phyloP scores from a whole-genome alignment of 306 rosid genomes.

The Biancaea sappan region DNA sequence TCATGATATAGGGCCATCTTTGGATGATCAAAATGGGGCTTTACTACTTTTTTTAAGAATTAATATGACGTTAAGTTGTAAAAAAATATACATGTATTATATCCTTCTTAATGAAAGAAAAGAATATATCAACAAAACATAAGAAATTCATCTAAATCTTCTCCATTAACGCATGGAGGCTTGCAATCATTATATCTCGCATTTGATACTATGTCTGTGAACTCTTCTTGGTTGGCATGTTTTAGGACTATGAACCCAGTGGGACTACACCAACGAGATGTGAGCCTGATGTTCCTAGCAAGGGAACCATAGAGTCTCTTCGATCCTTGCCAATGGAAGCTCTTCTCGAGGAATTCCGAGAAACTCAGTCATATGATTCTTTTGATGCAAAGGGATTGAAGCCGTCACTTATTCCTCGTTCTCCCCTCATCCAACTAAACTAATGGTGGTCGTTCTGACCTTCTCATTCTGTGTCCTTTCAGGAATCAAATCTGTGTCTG shows the following conservation, averaged over 20 bases:
- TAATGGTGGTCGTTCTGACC: constrained; percentile 9
- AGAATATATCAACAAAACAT: too few relatives aligned
- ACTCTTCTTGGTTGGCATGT: not conserved
- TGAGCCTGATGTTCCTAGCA: constrained; percentile 71
- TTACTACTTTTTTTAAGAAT: too few relatives aligned
- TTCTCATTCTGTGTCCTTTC: not conserved
- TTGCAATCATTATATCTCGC: not conserved
- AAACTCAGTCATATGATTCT: constrained; percentile 65
- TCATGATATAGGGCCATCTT: too few relatives aligned
- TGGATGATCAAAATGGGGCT: too few relatives aligned
- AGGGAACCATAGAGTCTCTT: constrained; percentile 78
- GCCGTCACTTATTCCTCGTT: constrained; percentile 86
- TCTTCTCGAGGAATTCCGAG: constrained; percentile 82
- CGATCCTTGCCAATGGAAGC: constrained; percentile 82
- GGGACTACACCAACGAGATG: constrained; percentile 67
- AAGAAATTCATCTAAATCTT: too few relatives aligned
- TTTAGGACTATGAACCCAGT: constrained; percentile 86
- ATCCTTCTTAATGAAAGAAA: too few relatives aligned
- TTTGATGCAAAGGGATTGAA: constrained; percentile 69
- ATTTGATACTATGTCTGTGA: constrained; percentile 1
- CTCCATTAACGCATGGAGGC: not conserved
- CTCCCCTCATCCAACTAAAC: constrained; percentile 73
- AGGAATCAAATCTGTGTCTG: not conserved
- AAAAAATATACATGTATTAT: too few relatives aligned
- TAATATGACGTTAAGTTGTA: too few relatives aligned